These are phyloP conservation scores for Hymenoscyphus fructigenus DNA, from an alignment of 2,329 filamentous ascomycete genomes.

Conservation along the genomic window DNA sequence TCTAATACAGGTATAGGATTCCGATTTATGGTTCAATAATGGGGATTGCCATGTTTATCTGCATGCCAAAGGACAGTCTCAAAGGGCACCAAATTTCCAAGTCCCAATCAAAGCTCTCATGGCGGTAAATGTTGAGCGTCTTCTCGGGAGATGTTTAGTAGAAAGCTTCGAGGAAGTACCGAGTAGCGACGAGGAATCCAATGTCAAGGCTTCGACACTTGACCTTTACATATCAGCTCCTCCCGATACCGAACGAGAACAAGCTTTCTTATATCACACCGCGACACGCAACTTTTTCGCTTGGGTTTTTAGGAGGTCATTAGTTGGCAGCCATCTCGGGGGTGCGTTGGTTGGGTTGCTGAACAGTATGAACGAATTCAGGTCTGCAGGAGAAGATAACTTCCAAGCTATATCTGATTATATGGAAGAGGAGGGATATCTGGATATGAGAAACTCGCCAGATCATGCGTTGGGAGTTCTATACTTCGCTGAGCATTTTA, in stretches of 20 bases:
- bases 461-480: slow-evolving; percentile 68
- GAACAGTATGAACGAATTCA: slow-evolving; percentile 62
- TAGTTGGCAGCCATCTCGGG: slow-evolving; percentile 69
- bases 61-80: slow-evolving; percentile 63
- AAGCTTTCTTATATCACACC: slow-evolving; percentile 62
- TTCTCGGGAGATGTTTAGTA: slow-evolving; percentile 55
- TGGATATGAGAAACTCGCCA: slow-evolving; percentile 63
- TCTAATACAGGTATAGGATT: slow-evolving; percentile 52
- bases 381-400: slow-evolving; percentile 54
- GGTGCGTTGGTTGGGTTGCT: slow-evolving; percentile 62
- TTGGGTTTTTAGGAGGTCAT: slow-evolving; percentile 61
- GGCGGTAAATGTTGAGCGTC: slow-evolving; percentile 55
- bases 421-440: slow-evolving; percentile 67
- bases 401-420: slow-evolving; percentile 62
- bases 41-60: slow-evolving; percentile 72
- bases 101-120: slow-evolving; percentile 60
- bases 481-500: slow-evolving; percentile 65
- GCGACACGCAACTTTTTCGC: slow-evolving; percentile 75
- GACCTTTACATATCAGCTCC: slow-evolving; percentile 73
- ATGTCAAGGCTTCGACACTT: slow-evolving; percentile 25
- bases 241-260: slow-evolving; percentile 48
- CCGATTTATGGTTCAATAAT: slow-evolving; percentile 66
- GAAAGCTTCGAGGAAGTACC: slow-evolving; percentile 18
- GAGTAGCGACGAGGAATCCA: slow-evolving; percentile 12
- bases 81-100: slow-evolving; percentile 65